phyloP scores from a whole-genome alignment of 805 yeast genomes.

The Kuraishia cidri region DNA sequence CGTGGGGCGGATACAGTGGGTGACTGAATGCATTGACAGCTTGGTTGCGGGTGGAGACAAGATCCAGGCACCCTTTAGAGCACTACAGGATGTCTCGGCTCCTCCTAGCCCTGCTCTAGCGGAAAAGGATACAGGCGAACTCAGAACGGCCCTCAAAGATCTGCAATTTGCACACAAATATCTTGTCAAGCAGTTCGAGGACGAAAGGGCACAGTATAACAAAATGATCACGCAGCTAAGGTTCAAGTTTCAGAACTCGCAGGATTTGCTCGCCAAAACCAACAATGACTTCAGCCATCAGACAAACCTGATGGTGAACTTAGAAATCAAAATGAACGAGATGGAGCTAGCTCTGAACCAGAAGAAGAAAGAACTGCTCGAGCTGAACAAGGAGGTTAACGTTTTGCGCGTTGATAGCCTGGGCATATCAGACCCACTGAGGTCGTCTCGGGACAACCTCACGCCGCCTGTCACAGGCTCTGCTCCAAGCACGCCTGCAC shows the following conservation, averaged over 20 bases:
- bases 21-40: constrained; percentile 16
- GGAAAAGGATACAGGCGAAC: constrained; percentile 5
- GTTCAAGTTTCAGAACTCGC: constrained; percentile 38
- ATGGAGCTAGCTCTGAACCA: constrained; percentile 16
- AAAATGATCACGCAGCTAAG: constrained; percentile 45
- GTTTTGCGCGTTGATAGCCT: constrained; percentile 33
- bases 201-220: constrained; percentile 48
- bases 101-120: too few relatives aligned
- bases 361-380: constrained; percentile 30
- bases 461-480: background rate
- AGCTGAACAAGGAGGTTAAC: constrained; percentile 34
- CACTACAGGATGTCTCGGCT: too few relatives aligned
- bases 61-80: too few relatives aligned
- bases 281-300: constrained; percentile 25
- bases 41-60: too few relatives aligned
- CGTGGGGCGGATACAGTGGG: constrained; percentile 19
- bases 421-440: constrained; percentile 17
- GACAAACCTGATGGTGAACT: constrained; percentile 22
- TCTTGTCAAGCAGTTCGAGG: constrained; percentile 57
- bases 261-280: constrained; percentile 36
- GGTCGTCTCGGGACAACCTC: background rate
- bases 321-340: constrained; percentile 26
- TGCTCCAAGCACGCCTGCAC: constrained; percentile 9
- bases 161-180: constrained; percentile 66
- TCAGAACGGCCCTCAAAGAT: constrained; percentile 52